Conservation (phyloP, 2,329 filamentous ascomycete genomes). For the Gremmenia infestans region DNA sequence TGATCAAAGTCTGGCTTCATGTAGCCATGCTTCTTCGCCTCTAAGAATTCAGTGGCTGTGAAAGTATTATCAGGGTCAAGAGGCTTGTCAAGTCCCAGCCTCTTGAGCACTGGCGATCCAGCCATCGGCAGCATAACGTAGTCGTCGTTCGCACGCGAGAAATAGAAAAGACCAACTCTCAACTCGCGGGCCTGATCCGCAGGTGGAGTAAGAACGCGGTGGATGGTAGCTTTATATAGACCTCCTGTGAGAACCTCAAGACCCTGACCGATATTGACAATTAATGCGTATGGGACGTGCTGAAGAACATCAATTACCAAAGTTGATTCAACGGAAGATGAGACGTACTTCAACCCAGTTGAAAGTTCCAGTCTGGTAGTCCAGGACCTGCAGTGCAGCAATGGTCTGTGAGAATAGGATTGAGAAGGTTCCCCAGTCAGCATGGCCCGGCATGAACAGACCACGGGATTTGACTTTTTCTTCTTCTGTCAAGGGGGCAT, state of each 20-base stretch:
- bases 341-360: constrained; percentile 30
- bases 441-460: constrained; percentile 38
- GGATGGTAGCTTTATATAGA: constrained; percentile 31
- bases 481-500: constrained; percentile 32
- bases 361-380: constrained; percentile 31
- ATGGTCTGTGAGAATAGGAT: constrained; percentile 38
- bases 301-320: too few species aligned
- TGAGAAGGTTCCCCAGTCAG: constrained; percentile 38
- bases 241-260: constrained; percentile 31
- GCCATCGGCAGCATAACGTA: constrained; percentile 33
- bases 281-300: constrained; percentile 33
- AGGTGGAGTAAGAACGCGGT: constrained; percentile 30
- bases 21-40: constrained; percentile 31
- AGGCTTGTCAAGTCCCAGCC: constrained; percentile 27
- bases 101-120: constrained; percentile 36
- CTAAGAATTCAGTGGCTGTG: constrained; percentile 29
- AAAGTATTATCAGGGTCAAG: constrained; percentile 26
- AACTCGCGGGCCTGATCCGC: constrained; percentile 34
- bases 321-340: too few species aligned
- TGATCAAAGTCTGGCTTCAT: constrained; percentile 30
- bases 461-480: constrained; percentile 35
- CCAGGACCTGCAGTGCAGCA: constrained; percentile 36
- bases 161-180: constrained; percentile 38
- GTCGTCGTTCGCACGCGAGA: constrained; percentile 35
- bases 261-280: constrained; percentile 36